A percentile compares a stretch with the other conserved stretches of the same genome.
phyloP scores from a whole-genome alignment of 176 grass and related monocot species.

The barley (Hordeum vulgare) region MorexV3_pseudomolecules_assembly NC_058523.1:501941639-501942138 shows the following conservation, averaged over 20 bases:
- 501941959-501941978: conserved; percentile 1
- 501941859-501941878: conserved; percentile 29
- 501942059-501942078: conserved; percentile 10
- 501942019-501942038: conserved; percentile 19
- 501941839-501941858: conserved; percentile 31
- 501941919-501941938: conserved; percentile 24
- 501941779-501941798: conserved; percentile 57
- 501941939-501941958: not conserved
- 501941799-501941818: conserved; percentile 75
- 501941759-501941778: conserved; percentile 61
- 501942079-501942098: conserved; percentile 51
- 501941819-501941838: not conserved
- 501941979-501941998: not conserved
- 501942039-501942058: conserved; percentile 12
- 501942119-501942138: not conserved
- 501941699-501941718: not conserved
- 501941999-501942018: conserved; percentile 3
- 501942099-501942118: conserved; percentile 41
- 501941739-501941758: not conserved
- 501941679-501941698: not conserved
- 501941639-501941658: not conserved
- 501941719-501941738: not conserved
- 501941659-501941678: not conserved
- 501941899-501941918: conserved; percentile 50
- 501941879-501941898: conserved; percentile 23